Conservation (phyloP, 305 asterid species). For the Fraxinus nigra region DNA sequence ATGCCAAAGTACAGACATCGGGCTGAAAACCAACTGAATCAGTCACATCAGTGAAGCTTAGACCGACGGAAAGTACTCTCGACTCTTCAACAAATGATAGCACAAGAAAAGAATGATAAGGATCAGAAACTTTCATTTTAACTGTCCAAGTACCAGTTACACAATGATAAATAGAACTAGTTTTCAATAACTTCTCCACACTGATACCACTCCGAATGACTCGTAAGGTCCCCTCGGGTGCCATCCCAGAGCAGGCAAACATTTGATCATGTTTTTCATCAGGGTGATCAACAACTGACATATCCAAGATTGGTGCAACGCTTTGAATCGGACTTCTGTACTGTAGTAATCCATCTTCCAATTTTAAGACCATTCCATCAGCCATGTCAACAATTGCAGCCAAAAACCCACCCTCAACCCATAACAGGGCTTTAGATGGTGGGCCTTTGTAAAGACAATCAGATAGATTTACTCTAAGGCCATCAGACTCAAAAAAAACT, state of each 20-base stretch:
- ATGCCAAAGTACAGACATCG: constrained; percentile 87
- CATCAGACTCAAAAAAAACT: constrained; percentile 58
- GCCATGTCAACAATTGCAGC: constrained; percentile 89
- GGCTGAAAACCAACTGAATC: constrained; percentile 84
- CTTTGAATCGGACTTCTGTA: constrained; percentile 79
- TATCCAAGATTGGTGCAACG: constrained; percentile 90
- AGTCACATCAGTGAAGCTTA: constrained; percentile 90
- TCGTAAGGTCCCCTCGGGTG: constrained; percentile 86
- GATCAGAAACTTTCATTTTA: constrained; percentile 67
- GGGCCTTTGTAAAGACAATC: constrained; percentile 77
- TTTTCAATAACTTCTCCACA: constrained; percentile 84
- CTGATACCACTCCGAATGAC: constrained; percentile 90
- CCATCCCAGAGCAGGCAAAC: constrained; percentile 96
- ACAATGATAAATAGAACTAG: constrained; percentile 87
- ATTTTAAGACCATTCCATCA: constrained; percentile 85
- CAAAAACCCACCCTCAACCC: constrained; percentile 83
- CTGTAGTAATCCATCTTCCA: constrained; percentile 65
- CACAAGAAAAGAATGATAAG: constrained; percentile 82
- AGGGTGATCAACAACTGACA: constrained; percentile 74
- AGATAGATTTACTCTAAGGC: constrained; percentile 62
- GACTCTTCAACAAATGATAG: constrained; percentile 95
- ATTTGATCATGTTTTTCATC: constrained; percentile 89
- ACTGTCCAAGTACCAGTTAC: constrained; percentile 91
- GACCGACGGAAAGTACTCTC: constrained; percentile 95
- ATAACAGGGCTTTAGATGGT: constrained; percentile 73